phyloP scores from a whole-genome alignment of 345 rosid species.

The Murraya paniculata region DNA sequence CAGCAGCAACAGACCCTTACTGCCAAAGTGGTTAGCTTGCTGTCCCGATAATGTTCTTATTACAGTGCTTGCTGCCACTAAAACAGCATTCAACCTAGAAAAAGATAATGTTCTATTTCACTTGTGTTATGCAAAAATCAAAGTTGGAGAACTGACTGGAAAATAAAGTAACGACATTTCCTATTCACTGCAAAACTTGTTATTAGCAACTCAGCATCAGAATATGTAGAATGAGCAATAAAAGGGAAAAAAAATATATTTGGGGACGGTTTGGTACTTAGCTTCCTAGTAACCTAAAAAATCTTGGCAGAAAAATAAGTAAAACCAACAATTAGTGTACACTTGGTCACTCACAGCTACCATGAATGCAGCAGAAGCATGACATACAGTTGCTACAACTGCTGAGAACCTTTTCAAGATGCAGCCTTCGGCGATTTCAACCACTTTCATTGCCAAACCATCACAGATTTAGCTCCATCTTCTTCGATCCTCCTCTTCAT shows the following conservation, averaged over 20 bases:
- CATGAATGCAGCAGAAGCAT: background rate
- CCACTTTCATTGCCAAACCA: background rate
- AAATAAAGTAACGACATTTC: background rate
- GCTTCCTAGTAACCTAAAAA: background rate
- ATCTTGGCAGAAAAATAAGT: background rate
- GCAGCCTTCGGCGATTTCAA: background rate
- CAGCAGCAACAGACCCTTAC: background rate
- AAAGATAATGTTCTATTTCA: background rate
- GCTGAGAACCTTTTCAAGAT: background rate
- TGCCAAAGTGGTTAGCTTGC: too few relatives aligned
- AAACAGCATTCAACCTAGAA: too few relatives aligned
- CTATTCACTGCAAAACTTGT: background rate
- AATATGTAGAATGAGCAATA: background rate
- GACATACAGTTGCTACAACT: background rate
- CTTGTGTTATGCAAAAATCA: background rate
- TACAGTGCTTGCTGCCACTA: too few relatives aligned
- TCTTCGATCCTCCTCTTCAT: slow-evolving; percentile 78
- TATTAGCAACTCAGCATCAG: background rate
- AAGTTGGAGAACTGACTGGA: background rate
- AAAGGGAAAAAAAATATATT: too few relatives aligned
- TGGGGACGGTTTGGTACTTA: background rate
- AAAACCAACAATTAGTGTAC: background rate
- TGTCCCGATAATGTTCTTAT: too few relatives aligned
- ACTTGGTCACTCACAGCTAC: background rate
- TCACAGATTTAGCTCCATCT: slow-evolving; percentile 48